Conservation (phyloP, 345 rosid species). For the Erodium maritimum region DNA sequence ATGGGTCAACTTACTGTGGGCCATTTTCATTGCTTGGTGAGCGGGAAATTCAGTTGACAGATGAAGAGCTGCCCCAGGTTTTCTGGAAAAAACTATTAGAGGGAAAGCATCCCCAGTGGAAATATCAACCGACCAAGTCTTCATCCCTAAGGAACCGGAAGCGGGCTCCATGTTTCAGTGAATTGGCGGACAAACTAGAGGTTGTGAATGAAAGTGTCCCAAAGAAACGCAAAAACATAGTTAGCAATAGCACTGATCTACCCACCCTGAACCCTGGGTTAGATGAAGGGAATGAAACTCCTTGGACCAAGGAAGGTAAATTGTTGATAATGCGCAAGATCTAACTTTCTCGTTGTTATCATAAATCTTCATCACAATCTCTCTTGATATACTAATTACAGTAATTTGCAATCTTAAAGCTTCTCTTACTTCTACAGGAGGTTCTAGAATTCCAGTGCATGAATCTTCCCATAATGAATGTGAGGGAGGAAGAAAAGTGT, state of each 20-base stretch:
- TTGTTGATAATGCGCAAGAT: not conserved
- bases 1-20: conserved; percentile 35
- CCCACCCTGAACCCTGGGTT: conserved; percentile 15
- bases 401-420: not conserved
- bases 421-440: not conserved
- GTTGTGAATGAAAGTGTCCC: conserved; percentile 20
- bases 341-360: not conserved
- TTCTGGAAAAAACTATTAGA: conserved; percentile 65
- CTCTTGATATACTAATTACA: not conserved
- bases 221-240: conserved; percentile 51
- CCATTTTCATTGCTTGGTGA: conserved; percentile 49
- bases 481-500: conserved; percentile 21
- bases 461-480: conserved; percentile 23
- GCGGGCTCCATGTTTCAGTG: conserved; percentile 33
- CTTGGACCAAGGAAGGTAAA: conserved; percentile 36
- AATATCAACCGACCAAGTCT: conserved; percentile 24
- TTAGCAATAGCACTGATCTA: conserved; percentile 18
- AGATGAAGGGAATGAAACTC: conserved; percentile 14
- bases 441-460: not conserved
- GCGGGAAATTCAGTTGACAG: conserved; percentile 26
- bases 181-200: conserved; percentile 15
- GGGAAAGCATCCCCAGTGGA: conserved; percentile 66
- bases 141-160: conserved; percentile 58
- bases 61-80: conserved; percentile 42
- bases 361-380: not conserved